Conservation (phyloP, 2,329 filamentous ascomycete genomes). For the Domatiomyces catenatus region DNA sequence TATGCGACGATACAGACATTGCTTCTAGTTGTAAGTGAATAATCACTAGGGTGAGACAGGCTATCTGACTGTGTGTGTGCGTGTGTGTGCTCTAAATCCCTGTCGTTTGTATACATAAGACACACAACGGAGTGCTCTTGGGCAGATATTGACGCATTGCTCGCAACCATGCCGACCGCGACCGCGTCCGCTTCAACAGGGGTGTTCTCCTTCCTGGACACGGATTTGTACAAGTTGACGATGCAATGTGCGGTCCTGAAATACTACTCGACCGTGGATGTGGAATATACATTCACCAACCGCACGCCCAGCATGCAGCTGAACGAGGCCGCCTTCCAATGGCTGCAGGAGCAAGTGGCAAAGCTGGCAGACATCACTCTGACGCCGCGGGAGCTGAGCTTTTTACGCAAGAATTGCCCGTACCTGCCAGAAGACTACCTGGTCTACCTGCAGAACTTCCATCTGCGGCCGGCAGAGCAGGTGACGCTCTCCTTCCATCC, state of each 20-base stretch:
- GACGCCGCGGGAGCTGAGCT: conserved; percentile 62
- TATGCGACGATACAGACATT: neutral
- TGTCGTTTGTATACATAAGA: neutral
- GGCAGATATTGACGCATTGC: neutral
- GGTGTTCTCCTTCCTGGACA: conserved; percentile 69
- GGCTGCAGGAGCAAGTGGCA: conserved; percentile 72
- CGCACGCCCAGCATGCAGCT: conserved; percentile 88
- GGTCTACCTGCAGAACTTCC: conserved; percentile 65
- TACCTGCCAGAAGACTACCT: conserved; percentile 71
- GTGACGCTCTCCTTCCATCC: conserved; percentile 52
- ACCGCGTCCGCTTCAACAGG: conserved; percentile 43
- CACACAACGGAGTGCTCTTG: neutral
- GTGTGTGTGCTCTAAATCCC: neutral
- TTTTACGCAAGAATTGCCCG: conserved; percentile 60
- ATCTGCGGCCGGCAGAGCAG: conserved; percentile 65
- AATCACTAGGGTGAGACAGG: neutral
- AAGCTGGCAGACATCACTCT: conserved; percentile 71
- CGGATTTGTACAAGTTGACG: conserved; percentile 85
- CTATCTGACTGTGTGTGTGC: neutral
- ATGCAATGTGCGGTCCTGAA: conserved; percentile 97
- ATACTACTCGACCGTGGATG: conserved; percentile 66
- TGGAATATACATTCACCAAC: conserved; percentile 90
- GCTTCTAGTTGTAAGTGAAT: neutral
- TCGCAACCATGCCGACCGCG: neutral
- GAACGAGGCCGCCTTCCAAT: conserved; percentile 64